Evolutionary conservation across 208 protist species (phyloP), one percentile per base, ranked within the genome.

Genomic region (Leishmania turanica): DNA sequence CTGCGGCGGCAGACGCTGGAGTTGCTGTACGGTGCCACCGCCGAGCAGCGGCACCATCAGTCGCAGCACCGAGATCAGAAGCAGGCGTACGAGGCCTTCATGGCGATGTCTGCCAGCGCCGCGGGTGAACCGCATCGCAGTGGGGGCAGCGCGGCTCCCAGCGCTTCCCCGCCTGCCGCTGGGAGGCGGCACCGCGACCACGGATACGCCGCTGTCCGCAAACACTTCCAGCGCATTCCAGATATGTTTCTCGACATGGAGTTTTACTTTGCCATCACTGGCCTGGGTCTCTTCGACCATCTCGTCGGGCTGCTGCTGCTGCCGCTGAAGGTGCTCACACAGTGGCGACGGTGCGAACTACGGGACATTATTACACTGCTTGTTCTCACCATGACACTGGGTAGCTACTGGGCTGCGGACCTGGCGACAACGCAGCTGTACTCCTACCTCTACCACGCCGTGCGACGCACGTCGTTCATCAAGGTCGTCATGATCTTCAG

Each of bases 401-500:
- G 51, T 17, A 81, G 77, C 66, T 81, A 81, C 77, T 60, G 77
- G 24, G 54, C 68, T 24, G 77, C 68, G 31, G 68, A 54, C 3
- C 37, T 51, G 54, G 77, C 53, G 24, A 81, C 77, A 19, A 75
- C 77, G 27, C 77, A 75, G 77, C 77, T 81, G 21, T 81, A 81
- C 77, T 66, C 77, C 2, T 81, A 75, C 27, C 77, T 81, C 53
- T 81, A 81, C 54, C 77, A 81, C 68, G 77, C 77, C 40, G 77
- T 81, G 54, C 77, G 77, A 19, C 77, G 77, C 69, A 81, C 77
- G 37, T 74, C 65, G 53, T 75, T 95, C 31, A 95, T 99, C 73
- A 99, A 99, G 83, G 85, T 99, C 21, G 98, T 99, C 79, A 97
- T 99, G 47, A 92, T 99, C n/a, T 99, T 96, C 75, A 98, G 97